Evolutionary conservation across 495 filamentous ascomycete species (phyloP).

Genomic region (Echria macrotheca): DNA sequence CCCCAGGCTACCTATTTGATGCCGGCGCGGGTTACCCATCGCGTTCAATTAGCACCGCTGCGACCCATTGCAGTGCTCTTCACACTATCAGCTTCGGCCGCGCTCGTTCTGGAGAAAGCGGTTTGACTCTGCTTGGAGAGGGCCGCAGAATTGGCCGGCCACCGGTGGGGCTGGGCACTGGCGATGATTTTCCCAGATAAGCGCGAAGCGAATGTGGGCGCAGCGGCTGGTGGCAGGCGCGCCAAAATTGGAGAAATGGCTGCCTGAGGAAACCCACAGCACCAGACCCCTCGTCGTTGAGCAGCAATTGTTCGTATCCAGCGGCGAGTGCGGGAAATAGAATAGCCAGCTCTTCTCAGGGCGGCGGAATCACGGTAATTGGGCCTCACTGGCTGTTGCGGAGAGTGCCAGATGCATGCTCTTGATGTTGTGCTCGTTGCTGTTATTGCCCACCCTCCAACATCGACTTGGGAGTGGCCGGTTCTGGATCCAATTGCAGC

Average conservation of each 20-base stretch:
- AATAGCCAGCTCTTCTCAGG: background rate
- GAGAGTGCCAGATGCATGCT: conserved; percentile 4
- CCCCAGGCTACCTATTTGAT: no score
- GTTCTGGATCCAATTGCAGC: background rate
- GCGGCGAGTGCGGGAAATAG: background rate
- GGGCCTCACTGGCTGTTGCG: background rate
- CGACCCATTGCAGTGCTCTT: no score
- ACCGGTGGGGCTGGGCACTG: background rate
- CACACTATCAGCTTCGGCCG: no score
- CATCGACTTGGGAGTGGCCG: background rate
- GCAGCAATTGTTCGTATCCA: no score
- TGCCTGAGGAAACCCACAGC: no score
- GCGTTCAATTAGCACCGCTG: no score
- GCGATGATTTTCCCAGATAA: background rate
- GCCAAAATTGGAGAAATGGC: no score
- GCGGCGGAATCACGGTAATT: background rate
- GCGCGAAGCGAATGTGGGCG: background rate
- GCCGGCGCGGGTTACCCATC: no score
- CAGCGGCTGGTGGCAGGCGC: background rate
- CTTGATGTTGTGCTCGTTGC: background rate
- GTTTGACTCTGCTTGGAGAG: background rate
- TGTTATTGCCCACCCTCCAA: background rate
- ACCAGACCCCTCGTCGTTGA: no score
- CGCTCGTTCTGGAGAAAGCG: background rate
- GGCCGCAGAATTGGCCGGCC: background rate